Evolutionary conservation across 2,329 filamentous ascomycete species (phyloP).

Genomic region (Endocalyx cinctus): DNA sequence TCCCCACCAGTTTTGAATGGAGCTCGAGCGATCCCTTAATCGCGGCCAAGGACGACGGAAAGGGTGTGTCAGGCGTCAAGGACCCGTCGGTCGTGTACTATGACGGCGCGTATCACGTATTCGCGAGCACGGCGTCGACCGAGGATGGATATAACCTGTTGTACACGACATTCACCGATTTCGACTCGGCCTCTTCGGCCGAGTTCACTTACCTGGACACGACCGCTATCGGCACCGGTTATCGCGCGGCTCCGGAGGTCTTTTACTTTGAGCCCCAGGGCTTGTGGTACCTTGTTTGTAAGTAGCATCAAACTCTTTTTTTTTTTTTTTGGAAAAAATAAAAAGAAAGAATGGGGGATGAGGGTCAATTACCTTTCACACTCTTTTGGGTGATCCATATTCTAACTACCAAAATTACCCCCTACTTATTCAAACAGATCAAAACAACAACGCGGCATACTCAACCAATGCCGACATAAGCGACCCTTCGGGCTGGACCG

Average conservation of each 20-base stretch:
- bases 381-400: too few species aligned
- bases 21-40: not conserved
- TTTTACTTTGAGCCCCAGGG: constrained; percentile 37
- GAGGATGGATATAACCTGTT: constrained; percentile 34
- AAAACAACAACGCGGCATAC: constrained; percentile 38
- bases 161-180: constrained; percentile 36
- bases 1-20: not conserved
- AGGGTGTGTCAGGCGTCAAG: constrained; percentile 11
- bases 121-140: constrained; percentile 31
- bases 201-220: constrained; percentile 34
- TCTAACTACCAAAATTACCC: too few species aligned
- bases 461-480: constrained; percentile 35
- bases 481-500: constrained; percentile 34
- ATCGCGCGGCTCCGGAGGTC: constrained; percentile 35
- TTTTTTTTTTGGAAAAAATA: too few species aligned
- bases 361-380: too few species aligned
- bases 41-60: not conserved
- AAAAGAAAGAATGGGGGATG: too few species aligned
- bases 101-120: constrained; percentile 33
- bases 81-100: constrained; percentile 17
- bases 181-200: constrained; percentile 24
- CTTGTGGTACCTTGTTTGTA: constrained; percentile 38
- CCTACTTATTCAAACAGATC: too few species aligned
- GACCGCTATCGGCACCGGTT: constrained; percentile 31
- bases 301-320: too few species aligned